Percentiles rank a stretch among this genome's conserved stretches.
phyloP scores from a whole-genome alignment of 768 basidiomycete species.

The Pleurotus platypus region DNA sequence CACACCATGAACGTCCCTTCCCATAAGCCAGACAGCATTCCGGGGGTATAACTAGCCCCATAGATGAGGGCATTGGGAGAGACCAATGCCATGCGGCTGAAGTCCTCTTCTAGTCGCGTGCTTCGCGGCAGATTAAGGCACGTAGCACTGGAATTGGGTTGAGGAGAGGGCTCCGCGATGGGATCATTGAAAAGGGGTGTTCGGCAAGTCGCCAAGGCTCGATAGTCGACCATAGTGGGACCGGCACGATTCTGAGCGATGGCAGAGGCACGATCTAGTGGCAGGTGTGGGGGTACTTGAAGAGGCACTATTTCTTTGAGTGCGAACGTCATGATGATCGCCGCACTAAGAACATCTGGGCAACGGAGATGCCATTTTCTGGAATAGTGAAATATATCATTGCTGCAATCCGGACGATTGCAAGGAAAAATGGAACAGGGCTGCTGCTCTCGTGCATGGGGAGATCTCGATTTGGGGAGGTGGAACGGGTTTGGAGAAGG shows the following conservation, averaged over 20 bases:
- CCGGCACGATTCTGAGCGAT: constrained; percentile 40
- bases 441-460: not conserved
- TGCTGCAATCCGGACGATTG: too few species aligned
- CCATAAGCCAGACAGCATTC: constrained; percentile 54
- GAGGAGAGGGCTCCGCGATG: constrained; percentile 11
- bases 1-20: constrained; percentile 58
- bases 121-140: constrained; percentile 23
- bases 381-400: constrained; percentile 1
- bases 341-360: constrained; percentile 37
- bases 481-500: not conserved
- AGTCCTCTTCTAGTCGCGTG: constrained; percentile 29
- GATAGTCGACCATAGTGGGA: constrained; percentile 54
- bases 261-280: constrained; percentile 42
- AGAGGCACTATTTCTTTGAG: constrained; percentile 43
- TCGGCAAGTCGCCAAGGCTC: constrained; percentile 32
- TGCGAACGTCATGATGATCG: constrained; percentile 51
- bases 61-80: constrained; percentile 16
- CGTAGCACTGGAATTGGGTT: not conserved
- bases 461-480: not conserved
- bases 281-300: constrained; percentile 47
- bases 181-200: constrained; percentile 51
- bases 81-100: constrained; percentile 29
- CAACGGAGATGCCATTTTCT: constrained; percentile 15
- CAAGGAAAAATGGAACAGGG: too few species aligned
- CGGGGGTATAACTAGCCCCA: constrained; percentile 32